A percentile compares a stretch with the other conserved stretches of the same genome.
phyloP scores from a whole-genome alignment of 208 protist genomes.

The Leishmania martiniquensis region DNA sequence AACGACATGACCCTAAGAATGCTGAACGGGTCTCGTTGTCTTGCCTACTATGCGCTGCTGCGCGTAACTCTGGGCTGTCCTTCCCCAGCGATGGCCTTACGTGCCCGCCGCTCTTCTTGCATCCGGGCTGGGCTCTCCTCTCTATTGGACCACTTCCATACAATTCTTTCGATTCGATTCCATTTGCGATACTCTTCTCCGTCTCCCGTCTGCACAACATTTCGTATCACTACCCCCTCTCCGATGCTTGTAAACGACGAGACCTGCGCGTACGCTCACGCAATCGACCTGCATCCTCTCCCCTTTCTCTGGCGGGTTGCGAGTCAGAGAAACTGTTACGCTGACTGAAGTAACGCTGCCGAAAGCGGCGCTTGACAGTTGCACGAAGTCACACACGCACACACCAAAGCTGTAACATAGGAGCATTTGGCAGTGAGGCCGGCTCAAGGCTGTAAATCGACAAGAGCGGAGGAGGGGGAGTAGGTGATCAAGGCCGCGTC shows the following conservation, averaged over 20 bases:
- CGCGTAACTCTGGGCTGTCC: not conserved
- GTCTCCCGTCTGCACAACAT: not conserved
- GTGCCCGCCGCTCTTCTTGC: not conserved
- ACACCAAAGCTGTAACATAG: too few relatives aligned
- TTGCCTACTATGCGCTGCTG: not conserved
- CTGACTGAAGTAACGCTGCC: too few relatives aligned
- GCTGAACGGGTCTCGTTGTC: too few relatives aligned
- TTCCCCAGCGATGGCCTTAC: too few relatives aligned
- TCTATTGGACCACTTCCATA: not conserved
- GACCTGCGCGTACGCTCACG: not conserved
- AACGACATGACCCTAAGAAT: too few relatives aligned
- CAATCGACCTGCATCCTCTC: not conserved
- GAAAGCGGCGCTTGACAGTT: too few relatives aligned
- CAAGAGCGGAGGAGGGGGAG: not conserved
- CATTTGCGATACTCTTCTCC: not conserved
- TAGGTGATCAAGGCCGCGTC: not conserved
- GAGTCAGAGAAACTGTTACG: too few relatives aligned
- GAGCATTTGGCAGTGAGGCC: too few relatives aligned
- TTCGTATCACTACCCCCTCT: not conserved
- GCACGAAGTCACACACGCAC: too few relatives aligned
- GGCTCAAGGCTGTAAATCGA: too few relatives aligned
- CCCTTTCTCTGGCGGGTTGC: too few relatives aligned
- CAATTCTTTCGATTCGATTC: not conserved
- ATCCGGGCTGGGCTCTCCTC: not conserved
- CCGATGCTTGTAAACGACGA: not conserved